A percentile compares a stretch with the other conserved stretches of the same genome.
Conservation (phyloP, 164 flowering plant genomes). For the Paratinospora sagittata region DNA sequence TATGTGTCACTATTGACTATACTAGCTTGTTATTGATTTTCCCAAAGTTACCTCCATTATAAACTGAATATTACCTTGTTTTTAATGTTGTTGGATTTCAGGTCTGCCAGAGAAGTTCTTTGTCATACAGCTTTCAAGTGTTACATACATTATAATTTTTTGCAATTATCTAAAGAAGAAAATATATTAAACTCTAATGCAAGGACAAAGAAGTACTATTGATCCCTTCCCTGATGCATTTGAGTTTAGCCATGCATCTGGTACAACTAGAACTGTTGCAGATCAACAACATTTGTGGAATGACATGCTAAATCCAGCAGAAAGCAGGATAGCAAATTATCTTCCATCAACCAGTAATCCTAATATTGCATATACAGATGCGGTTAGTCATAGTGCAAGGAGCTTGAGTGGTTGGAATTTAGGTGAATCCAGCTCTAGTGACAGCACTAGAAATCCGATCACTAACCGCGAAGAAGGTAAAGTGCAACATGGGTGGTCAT, state of each 20-base stretch:
- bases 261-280: constrained; percentile 28
- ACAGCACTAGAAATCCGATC: constrained; percentile 21
- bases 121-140: neutral
- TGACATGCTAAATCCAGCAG: constrained; percentile 36
- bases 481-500: neutral
- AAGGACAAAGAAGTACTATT: constrained; percentile 41
- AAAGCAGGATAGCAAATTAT: constrained; percentile 27
- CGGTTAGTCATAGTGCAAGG: constrained; percentile 24
- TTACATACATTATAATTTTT: neutral
- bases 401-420: constrained; percentile 31
- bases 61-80: neutral
- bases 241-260: constrained; percentile 48
- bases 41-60: neutral
- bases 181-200: constrained; percentile 31
- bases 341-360: constrained; percentile 27
- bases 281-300: constrained; percentile 37
- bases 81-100: neutral
- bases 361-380: constrained; percentile 23
- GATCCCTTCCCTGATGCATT: constrained; percentile 39
- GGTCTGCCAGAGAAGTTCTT: constrained; percentile 4
- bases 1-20: neutral
- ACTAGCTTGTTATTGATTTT: neutral
- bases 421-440: constrained; percentile 45
- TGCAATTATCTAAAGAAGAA: neutral
- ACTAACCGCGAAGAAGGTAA: constrained; percentile 31